A percentile compares a stretch with the other conserved stretches of the same genome.
Conservation (phyloP, 2,329 filamentous ascomycete genomes). For the Trichoderma sp. region DNA sequence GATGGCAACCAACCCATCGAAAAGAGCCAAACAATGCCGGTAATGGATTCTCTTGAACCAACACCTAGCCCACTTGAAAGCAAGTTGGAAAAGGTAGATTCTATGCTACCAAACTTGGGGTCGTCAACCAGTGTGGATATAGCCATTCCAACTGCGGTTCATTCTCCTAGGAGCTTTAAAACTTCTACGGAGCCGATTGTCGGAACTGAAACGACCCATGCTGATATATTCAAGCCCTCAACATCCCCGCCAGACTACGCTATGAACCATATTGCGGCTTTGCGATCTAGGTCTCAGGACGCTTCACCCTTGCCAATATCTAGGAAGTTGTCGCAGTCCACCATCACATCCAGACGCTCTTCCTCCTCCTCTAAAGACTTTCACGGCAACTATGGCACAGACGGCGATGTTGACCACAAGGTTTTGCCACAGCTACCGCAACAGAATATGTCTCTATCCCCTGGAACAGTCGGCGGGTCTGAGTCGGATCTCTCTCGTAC, state of each 20-base stretch:
- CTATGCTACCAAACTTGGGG: slow-evolving; percentile 39
- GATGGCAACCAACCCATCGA: slow-evolving; percentile 51
- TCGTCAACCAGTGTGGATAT: slow-evolving; percentile 54
- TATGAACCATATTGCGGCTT: slow-evolving; percentile 65
- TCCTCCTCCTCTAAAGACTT: slow-evolving; percentile 52
- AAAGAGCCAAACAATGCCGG: slow-evolving; percentile 56
- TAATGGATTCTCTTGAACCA: slow-evolving; percentile 41
- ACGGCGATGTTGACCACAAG: slow-evolving; percentile 26
- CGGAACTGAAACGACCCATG: slow-evolving; percentile 65
- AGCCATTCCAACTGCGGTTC: slow-evolving; percentile 42
- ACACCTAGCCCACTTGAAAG: slow-evolving; percentile 53
- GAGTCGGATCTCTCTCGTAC: slow-evolving; percentile 36
- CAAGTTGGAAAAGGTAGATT: slow-evolving; percentile 45
- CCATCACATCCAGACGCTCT: slow-evolving; percentile 37
- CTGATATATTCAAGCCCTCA: slow-evolving; percentile 62
- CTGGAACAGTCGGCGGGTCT: slow-evolving; percentile 36
- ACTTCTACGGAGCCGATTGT: slow-evolving; percentile 65
- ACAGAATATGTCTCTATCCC: slow-evolving; percentile 40
- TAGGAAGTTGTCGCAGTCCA: slow-evolving; percentile 39
- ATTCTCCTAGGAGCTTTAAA: slow-evolving; percentile 41
- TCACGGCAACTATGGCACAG: slow-evolving; percentile 43
- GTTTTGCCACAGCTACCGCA: slow-evolving; percentile 30
- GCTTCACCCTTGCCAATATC: slow-evolving; percentile 51
- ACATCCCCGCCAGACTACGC: slow-evolving; percentile 62
- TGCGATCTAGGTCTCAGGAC: slow-evolving; percentile 64